Evolutionary conservation across 2,329 filamentous ascomycete genomes (phyloP).

Genomic region (Colletotrichum eleusines): DNA sequence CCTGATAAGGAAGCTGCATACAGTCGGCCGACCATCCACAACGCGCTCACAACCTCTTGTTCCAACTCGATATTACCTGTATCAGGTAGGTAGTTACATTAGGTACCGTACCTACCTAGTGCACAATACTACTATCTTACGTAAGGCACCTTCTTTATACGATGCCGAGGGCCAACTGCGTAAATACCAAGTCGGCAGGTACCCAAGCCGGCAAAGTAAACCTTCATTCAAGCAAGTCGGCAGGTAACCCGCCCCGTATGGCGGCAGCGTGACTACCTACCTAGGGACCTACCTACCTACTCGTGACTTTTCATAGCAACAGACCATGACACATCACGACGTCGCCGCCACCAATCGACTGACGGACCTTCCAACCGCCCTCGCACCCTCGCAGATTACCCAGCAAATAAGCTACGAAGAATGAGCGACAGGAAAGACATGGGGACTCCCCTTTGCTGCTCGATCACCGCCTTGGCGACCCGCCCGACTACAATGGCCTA

Average conservation of each 20-base stretch:
- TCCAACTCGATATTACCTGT: too few species aligned
- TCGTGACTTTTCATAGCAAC: constrained; percentile 5
- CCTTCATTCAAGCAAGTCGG: too few species aligned
- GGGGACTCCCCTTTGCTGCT: background rate
- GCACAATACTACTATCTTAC: too few species aligned
- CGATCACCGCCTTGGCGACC: constrained; percentile 30
- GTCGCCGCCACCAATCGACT: background rate
- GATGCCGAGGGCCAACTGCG: too few species aligned
- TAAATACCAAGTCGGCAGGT: too few species aligned
- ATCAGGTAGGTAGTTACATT: too few species aligned
- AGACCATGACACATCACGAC: constrained; percentile 21
- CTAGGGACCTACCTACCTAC: too few species aligned
- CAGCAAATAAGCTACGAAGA: constrained; percentile 38
- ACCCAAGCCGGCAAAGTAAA: background rate
- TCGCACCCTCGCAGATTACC: constrained; percentile 24
- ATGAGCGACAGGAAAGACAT: constrained; percentile 11
- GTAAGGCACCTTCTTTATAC: too few species aligned
- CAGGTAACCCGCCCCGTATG: too few species aligned
- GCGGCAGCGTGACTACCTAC: too few species aligned
- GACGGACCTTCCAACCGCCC: background rate
- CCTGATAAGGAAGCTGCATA: constrained; percentile 30
- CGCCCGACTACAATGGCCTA: background rate
- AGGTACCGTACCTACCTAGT: too few species aligned
- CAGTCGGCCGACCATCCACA: constrained; percentile 3
- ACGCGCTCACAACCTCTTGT: background rate